Evolutionary conservation across 2,329 filamentous ascomycete species (phyloP), one percentile per base, ranked within the genome.

Genomic region (Aspergillus neotritici): DNA sequence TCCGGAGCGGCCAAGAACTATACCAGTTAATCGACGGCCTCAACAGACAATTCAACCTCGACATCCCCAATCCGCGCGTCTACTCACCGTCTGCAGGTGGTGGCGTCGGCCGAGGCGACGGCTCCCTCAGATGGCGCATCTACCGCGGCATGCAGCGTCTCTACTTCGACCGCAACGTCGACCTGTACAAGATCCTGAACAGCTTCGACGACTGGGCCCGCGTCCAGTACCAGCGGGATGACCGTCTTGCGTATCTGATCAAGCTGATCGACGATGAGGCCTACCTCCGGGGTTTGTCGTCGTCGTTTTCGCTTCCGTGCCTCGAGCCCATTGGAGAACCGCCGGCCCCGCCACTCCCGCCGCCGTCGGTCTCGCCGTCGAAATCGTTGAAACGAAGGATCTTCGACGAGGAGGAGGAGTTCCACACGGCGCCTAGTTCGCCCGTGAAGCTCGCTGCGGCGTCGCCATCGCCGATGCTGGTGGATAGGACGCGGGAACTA

Each of bases 11-110:
- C n/a, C 34, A 49, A 28, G 51, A 54, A 29, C 50, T 64, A 32
- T 41, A 52, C 13, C 38, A 53, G 7, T 44, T 62, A 8, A 59
- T 70, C 36, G 48, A 62, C 21, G 25, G 40, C 3, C 51, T 71
- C 31, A 71, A 69, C 48, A 40, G 54, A 3, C 46, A 52, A 28
- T 71, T 61, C 48, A 54, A 53, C 2, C 51, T 70, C 2, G 54
- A 64, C 11, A 62, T 69, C 5, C 62, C 61, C 2, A 57, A 57
- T 33, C 54, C 51, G 2, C 40, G 31, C 1, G 33, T 49, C 10
- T 50, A 41, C 29, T 59, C 57, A 0, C 60, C 58, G 0, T 47
- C 49, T 0, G 37, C 39, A 0, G 50, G 49, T 1, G 29, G 36
- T 0, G 40, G 52, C 2, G 41, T 40, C 0, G 50, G 50, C 1